Evolutionary conservation across 768 basidiomycete species (phyloP).

Genomic region (Dendrothele bispora): DNA sequence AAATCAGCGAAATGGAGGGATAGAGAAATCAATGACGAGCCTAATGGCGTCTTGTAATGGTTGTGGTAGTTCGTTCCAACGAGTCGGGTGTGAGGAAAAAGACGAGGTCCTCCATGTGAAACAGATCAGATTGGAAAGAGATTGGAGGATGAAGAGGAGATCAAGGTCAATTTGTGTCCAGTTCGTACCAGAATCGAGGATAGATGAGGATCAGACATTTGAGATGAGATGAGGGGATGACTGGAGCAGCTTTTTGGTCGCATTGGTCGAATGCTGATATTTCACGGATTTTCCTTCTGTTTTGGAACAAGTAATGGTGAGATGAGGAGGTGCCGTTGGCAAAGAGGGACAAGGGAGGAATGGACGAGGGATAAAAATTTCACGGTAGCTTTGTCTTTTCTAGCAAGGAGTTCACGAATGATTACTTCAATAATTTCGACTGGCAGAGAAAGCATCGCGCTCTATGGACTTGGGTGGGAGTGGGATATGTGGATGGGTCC

Average conservation of each 20-base stretch:
- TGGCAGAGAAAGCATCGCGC: slow-evolving; percentile 1
- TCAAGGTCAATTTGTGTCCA: slow-evolving; percentile 1
- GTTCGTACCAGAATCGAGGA: background rate
- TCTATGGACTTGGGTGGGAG: background rate
- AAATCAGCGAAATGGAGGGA: slow-evolving; percentile 2
- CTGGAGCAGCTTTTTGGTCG: background rate
- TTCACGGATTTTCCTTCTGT: background rate
- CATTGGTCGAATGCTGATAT: background rate
- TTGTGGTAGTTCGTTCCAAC: slow-evolving; percentile 2
- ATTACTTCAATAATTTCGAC: background rate
- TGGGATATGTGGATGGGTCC: too few relatives aligned
- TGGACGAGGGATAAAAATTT: slow-evolving; percentile 3
- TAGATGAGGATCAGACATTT: slow-evolving; percentile 1
- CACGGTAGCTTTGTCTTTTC: slow-evolving; percentile 5
- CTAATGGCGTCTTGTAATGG: background rate
- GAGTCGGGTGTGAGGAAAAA: background rate
- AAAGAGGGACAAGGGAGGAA: background rate
- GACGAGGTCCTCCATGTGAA: background rate
- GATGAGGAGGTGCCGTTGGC: slow-evolving; percentile 3
- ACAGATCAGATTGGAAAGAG: background rate
- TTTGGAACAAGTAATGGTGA: slow-evolving; percentile 1
- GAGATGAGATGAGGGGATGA: slow-evolving; percentile 6
- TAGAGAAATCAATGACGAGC: background rate
- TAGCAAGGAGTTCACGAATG: background rate
- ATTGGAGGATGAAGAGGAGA: background rate